Evolutionary conservation across 2,329 filamentous ascomycete species (phyloP).

Genomic region (Didymella pomorum): DNA sequence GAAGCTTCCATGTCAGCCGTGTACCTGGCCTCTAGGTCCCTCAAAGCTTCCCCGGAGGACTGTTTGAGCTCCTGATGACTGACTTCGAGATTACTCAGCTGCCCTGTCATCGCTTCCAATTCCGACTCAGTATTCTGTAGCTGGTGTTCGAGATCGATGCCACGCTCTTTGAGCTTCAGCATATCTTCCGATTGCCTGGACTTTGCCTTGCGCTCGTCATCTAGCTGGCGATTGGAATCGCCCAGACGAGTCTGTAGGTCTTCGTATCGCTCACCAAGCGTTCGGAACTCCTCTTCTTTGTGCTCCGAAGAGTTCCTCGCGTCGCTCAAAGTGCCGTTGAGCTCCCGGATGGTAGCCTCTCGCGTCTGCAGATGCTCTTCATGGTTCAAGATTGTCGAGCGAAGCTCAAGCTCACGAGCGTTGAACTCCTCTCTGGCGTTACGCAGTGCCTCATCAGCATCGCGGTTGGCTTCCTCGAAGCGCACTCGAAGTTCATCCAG

Average conservation of each 20-base stretch:
- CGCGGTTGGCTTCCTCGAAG: slow-evolving; percentile 48
- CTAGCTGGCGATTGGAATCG: slow-evolving; percentile 34
- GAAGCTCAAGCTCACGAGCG: slow-evolving; percentile 50
- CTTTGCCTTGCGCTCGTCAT: slow-evolving; percentile 27
- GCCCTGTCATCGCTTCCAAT: slow-evolving; percentile 22
- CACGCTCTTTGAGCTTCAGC: slow-evolving; percentile 28
- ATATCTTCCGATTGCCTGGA: slow-evolving; percentile 34
- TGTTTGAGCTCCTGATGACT: slow-evolving; percentile 31
- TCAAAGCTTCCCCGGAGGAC: slow-evolving; percentile 29
- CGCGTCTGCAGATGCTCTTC: slow-evolving; percentile 28
- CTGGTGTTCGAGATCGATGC: slow-evolving; percentile 28
- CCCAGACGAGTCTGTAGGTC: slow-evolving; percentile 42
- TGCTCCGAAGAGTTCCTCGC: slow-evolving; percentile 21
- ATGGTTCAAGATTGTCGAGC: slow-evolving; percentile 29
- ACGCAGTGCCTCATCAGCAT: slow-evolving; percentile 41
- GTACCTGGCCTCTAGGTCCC: slow-evolving; percentile 29
- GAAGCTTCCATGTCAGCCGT: slow-evolving; percentile 27
- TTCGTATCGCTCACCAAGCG: slow-evolving; percentile 38
- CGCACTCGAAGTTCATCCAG: slow-evolving; percentile 46
- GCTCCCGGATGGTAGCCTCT: slow-evolving; percentile 18
- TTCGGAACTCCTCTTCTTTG: slow-evolving; percentile 19
- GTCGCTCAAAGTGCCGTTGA: slow-evolving; percentile 15
- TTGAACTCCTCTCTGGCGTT: slow-evolving; percentile 33
- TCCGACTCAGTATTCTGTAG: slow-evolving; percentile 31
- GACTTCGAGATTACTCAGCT: slow-evolving; percentile 30